Percentiles rank a stretch among this genome's conserved stretches.
Evolutionary conservation across 2,329 filamentous ascomycete species (phyloP).

Genomic region (Xylaria sp.): DNA sequence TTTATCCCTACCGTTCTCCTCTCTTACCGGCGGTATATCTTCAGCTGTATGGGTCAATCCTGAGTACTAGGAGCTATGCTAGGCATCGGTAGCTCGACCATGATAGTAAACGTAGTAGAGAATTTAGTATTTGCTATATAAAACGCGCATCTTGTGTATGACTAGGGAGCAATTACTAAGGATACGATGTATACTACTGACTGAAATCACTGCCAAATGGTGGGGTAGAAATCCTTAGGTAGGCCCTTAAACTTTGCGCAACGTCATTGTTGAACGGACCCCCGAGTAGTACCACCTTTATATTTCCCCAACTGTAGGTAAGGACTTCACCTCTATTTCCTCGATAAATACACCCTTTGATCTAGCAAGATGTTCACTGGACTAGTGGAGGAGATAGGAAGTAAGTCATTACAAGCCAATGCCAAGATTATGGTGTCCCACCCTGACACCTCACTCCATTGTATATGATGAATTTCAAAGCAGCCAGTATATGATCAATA

Average conservation of each 20-base stretch:
- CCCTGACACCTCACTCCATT: slow-evolving; percentile 17
- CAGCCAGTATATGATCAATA: slow-evolving; percentile 27
- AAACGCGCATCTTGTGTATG: neutral
- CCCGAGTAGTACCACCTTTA: slow-evolving; percentile 8
- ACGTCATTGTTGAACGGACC: slow-evolving; percentile 26
- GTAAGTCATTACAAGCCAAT: slow-evolving; percentile 63
- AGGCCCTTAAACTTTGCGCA: slow-evolving; percentile 17
- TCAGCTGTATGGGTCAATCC: neutral
- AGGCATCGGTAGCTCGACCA: neutral
- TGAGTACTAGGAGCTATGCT: neutral
- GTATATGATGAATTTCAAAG: neutral
- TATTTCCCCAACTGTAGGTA: slow-evolving; percentile 4
- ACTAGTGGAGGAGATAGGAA: slow-evolving; percentile 91
- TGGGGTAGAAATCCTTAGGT: slow-evolving; percentile 25
- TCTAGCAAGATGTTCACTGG: slow-evolving; percentile 84
- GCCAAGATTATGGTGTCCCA: slow-evolving; percentile 1
- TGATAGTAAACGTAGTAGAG: neutral
- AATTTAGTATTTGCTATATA: neutral
- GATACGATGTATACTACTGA: neutral
- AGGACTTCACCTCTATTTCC: neutral
- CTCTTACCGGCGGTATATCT: neutral
- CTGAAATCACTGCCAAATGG: slow-evolving; percentile 20
- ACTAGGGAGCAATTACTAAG: neutral
- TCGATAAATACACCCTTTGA: neutral
- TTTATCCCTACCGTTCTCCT: neutral